These are phyloP conservation scores for Papilionanthe hybrid DNA, from an alignment of 116 monocot genomes.

Conservation along the genomic window DNA sequence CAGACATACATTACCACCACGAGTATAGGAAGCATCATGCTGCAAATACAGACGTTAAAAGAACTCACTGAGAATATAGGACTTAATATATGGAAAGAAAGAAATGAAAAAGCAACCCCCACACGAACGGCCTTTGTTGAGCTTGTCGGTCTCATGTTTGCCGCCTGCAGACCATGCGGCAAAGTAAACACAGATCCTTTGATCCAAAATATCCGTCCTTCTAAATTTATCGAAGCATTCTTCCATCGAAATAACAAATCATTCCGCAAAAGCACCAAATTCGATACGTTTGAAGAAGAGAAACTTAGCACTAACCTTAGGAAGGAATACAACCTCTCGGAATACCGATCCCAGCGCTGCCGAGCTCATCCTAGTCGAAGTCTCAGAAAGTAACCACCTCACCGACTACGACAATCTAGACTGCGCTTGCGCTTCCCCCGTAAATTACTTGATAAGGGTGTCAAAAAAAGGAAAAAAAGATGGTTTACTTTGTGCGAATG, in stretches of 20 bases:
- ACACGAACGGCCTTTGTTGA: slow-evolving; percentile 37
- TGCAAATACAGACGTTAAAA: neutral
- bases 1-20: neutral
- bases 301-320: slow-evolving; percentile 18
- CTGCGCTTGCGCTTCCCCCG: too few species aligned
- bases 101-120: slow-evolving; percentile 27
- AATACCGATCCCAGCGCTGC: slow-evolving; percentile 14
- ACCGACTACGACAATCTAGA: too few species aligned
- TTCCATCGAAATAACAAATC: slow-evolving; percentile 9
- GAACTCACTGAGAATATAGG: neutral
- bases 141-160: slow-evolving; percentile 11
- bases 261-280: neutral
- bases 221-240: slow-evolving; percentile 6
- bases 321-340: neutral
- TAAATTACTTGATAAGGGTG: too few species aligned
- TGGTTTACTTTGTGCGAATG: too few species aligned
- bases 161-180: slow-evolving; percentile 10
- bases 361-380: slow-evolving; percentile 21
- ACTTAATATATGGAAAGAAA: neutral
- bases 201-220: slow-evolving; percentile 5
- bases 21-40: neutral
- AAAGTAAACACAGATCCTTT: slow-evolving; percentile 29
- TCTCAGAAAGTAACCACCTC: neutral
- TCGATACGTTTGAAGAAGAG: neutral
- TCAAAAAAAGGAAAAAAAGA: too few species aligned